Evolutionary conservation across 768 basidiomycete genomes (phyloP), one percentile per base, ranked within the genome.

Genomic region (Mycena polygramma): DNA sequence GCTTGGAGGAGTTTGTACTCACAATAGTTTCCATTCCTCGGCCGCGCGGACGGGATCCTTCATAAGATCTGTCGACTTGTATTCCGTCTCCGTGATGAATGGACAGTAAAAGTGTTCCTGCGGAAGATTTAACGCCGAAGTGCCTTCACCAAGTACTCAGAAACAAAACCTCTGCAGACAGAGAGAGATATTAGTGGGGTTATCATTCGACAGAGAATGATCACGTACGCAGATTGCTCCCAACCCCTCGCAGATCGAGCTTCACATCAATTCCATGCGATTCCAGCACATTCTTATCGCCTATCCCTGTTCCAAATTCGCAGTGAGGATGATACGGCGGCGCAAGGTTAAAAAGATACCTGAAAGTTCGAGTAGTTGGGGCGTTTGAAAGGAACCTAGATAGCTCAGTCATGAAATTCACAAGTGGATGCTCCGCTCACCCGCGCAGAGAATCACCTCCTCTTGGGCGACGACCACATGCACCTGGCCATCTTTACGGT

Each of bases 391-490:
- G 14, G 79, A 45, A 52, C 79, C 78, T 79, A n/a, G n/a, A n/a
- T n/a, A n/a, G n/a, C 30, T 30, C 30, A 30, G 30, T n/a, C 30
- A 30, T 3, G 30, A 30, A 30, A 30, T 30, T 30, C 30, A 30
- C 30, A 30, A 30, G 30, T 30, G 6, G 30, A 30, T 30, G 30
- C 30, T 30, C 30, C 30, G 30, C 30, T 30, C 61, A 17, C 86
- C 86, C 26, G 80, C 82, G 5, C 83, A 73, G 14, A 84, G 74
- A 55, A 88, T 81, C 60, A 88, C 88, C 75, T 89, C 88, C 74
- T 85, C 85, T 5, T 63, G 52, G n/a, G 73, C 73, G 48, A 70
- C 70, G 11, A 63, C 74, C 49, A 62, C 72, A 51, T 72, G 72
- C 20, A 68, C 48, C 26, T 63, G 68, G 7, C 76, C 74, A 26